phyloP scores from a whole-genome alignment of 2,329 filamentous ascomycete species.

The Fusarium sp. region DNA sequence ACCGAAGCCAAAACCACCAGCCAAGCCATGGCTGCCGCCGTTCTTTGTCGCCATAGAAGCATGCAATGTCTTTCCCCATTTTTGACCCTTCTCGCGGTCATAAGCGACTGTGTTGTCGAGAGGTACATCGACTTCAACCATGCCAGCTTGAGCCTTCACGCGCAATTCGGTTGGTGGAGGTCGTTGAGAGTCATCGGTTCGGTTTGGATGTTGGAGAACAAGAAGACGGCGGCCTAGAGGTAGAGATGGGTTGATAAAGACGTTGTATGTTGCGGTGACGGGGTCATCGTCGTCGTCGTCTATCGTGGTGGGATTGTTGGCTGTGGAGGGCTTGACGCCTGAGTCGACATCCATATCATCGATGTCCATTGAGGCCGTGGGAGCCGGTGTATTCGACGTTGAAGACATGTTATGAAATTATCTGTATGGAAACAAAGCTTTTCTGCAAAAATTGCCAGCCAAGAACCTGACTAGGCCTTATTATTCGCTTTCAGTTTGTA shows the following conservation, averaged over 20 bases:
- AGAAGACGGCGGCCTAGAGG: conserved; percentile 72
- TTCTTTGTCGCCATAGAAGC: conserved; percentile 66
- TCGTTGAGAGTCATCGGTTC: conserved; percentile 63
- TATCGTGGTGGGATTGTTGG: conserved; percentile 11
- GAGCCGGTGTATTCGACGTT: conserved; percentile 10
- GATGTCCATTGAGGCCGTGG: conserved; percentile 32
- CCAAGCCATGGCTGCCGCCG: conserved; percentile 73
- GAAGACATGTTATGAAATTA: conserved; percentile 12
- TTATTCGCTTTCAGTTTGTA: background rate
- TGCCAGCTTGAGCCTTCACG: conserved; percentile 81
- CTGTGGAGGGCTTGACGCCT: conserved; percentile 14
- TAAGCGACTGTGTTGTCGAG: conserved; percentile 78
- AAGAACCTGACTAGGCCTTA: background rate
- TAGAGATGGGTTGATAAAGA: conserved; percentile 83
- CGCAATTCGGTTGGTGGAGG: conserved; percentile 75
- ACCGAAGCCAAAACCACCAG: conserved; percentile 76
- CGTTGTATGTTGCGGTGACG: conserved; percentile 78
- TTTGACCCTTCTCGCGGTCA: conserved; percentile 82
- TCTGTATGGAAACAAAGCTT: background rate
- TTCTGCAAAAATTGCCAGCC: background rate
- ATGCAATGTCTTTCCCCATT: conserved; percentile 81
- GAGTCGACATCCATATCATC: conserved; percentile 35
- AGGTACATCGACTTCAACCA: conserved; percentile 93
- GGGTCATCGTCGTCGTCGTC: conserved; percentile 64
- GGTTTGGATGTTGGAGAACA: conserved; percentile 90